phyloP scores from a whole-genome alignment of 2,329 filamentous ascomycete genomes.

The Triangularia setosa region DNA sequence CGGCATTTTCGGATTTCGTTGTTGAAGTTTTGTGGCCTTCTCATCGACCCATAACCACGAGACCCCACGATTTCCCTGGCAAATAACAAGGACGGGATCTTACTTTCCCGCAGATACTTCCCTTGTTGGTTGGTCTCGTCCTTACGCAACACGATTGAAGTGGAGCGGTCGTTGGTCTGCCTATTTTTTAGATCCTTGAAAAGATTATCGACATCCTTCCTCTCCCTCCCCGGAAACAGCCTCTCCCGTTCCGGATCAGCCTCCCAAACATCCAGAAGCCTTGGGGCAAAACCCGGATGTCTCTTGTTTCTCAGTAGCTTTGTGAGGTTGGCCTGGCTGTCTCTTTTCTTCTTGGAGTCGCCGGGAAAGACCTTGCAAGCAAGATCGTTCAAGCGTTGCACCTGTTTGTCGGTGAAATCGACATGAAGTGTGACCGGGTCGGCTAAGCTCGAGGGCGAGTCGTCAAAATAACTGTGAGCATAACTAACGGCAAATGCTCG shows the following conservation, averaged over 20 bases:
- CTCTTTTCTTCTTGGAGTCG: constrained; percentile 6
- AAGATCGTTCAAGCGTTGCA: constrained; percentile 19
- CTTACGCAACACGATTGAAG: constrained; percentile 31
- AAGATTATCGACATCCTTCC: constrained; percentile 35
- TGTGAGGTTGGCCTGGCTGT: constrained; percentile 17
- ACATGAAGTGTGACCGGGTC: constrained; percentile 37
- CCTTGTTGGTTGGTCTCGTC: constrained; percentile 30
- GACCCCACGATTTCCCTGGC: constrained; percentile 48
- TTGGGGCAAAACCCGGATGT: background rate
- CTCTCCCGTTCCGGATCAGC: background rate
- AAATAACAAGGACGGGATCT: constrained; percentile 41
- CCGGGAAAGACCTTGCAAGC: background rate
- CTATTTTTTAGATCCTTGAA: constrained; percentile 33
- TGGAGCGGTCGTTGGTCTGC: constrained; percentile 21
- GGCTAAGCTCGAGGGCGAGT: background rate
- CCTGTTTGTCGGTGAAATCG: constrained; percentile 42
- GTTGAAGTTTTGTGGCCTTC: constrained; percentile 42
- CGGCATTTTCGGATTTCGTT: constrained; percentile 41
- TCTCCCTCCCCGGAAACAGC: constrained; percentile 24
- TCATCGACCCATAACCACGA: constrained; percentile 36
- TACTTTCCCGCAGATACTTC: constrained; percentile 29
- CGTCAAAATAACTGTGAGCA: constrained; percentile 15
- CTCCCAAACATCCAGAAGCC: constrained; percentile 11
- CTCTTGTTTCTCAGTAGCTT: constrained; percentile 18
- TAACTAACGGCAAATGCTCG: constrained; percentile 21